These are phyloP conservation scores for Salvia sclarea DNA, from an alignment of 305 asterid genomes.

Conservation along the genomic window DNA sequence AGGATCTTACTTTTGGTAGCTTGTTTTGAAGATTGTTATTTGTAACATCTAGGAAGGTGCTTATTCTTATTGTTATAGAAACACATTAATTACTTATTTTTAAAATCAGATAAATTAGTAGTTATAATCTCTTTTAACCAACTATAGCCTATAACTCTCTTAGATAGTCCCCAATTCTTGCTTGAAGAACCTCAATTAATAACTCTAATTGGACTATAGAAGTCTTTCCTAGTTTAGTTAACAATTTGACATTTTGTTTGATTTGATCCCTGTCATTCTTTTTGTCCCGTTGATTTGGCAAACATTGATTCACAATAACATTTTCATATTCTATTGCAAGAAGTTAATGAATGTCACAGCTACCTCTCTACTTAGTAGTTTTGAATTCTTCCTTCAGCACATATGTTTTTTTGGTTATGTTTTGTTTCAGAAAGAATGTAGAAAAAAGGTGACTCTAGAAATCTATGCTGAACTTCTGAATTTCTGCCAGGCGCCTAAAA, in stretches of 20 bases:
- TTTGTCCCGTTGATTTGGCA: neutral
- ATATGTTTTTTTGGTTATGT: neutral
- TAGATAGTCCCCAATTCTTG: too few species aligned
- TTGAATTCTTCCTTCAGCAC: neutral
- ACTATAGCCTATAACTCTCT: too few species aligned
- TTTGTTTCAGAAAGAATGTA: neutral
- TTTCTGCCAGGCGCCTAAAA: constrained; percentile 68
- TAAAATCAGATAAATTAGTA: too few species aligned
- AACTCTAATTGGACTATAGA: neutral
- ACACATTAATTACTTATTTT: too few species aligned
- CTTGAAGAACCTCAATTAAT: neutral
- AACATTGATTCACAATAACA: neutral
- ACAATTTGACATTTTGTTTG: neutral
- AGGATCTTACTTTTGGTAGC: neutral
- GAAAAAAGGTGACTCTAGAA: neutral
- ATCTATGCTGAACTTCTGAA: constrained; percentile 15
- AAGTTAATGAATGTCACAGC: neutral
- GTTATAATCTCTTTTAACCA: too few species aligned
- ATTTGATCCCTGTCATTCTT: neutral
- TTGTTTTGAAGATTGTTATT: too few species aligned
- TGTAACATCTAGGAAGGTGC: too few species aligned
- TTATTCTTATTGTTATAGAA: too few species aligned
- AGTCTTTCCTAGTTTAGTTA: neutral
- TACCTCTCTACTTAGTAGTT: neutral
- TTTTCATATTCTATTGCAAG: neutral